phyloP scores from a whole-genome alignment of 257 asterid genomes.

The Solanum verrucosum region DNA sequence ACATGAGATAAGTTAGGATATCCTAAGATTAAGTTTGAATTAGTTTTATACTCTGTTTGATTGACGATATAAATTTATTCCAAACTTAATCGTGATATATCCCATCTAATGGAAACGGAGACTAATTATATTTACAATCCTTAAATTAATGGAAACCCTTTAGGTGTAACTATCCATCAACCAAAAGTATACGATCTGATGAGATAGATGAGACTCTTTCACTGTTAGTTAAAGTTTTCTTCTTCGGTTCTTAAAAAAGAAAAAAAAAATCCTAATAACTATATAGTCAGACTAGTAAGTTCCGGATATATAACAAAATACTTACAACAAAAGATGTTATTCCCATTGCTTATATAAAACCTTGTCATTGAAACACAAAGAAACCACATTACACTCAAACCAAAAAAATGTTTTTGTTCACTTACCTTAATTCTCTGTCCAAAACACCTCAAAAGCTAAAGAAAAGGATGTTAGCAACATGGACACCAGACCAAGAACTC shows the following conservation, averaged over 20 bases:
- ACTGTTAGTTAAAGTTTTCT: background rate
- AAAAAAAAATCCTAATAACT: background rate
- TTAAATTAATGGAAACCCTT: background rate
- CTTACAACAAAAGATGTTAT: background rate
- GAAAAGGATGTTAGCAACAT: slow-evolving; percentile 17
- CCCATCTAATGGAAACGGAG: too few species aligned
- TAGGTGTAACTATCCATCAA: background rate
- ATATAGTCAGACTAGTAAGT: background rate
- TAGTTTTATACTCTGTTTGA: too few species aligned
- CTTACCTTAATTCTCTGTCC: slow-evolving; percentile 23
- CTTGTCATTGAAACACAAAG: background rate
- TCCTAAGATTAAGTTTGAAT: too few species aligned
- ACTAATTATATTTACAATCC: background rate
- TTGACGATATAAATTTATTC: too few species aligned
- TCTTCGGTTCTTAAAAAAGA: too few species aligned
- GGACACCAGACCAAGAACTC: slow-evolving; percentile 35
- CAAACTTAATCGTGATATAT: too few species aligned
- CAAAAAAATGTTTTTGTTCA: slow-evolving; percentile 1
- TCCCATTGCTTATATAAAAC: background rate
- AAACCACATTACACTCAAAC: background rate
- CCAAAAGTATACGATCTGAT: background rate
- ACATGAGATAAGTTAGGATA: too few species aligned
- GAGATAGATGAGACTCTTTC: background rate
- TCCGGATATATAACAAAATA: background rate
- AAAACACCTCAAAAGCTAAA: slow-evolving; percentile 21